These are phyloP conservation scores for Aspergillus incahuasiensis DNA, from an alignment of 495 filamentous ascomycete species.

Conservation along the genomic window DNA sequence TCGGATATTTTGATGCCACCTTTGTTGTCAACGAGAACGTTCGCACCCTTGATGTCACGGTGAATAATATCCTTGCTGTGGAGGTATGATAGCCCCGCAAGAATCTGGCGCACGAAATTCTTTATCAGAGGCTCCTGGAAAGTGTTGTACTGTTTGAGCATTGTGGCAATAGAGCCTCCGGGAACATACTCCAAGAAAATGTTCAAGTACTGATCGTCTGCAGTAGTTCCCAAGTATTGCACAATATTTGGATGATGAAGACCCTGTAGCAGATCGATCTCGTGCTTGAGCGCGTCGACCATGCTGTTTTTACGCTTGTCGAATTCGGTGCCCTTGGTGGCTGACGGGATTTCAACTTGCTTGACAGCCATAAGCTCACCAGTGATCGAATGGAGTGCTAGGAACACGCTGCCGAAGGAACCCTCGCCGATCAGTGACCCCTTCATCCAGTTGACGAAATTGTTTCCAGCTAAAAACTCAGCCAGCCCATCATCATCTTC, in stretches of 20 bases:
- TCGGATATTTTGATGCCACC: conserved; percentile 99
- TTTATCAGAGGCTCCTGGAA: conserved; percentile 89
- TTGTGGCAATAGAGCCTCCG: conserved; percentile 92
- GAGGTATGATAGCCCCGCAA: conserved; percentile 90
- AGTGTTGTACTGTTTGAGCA: conserved; percentile 97
- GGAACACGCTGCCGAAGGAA: conserved; percentile 93
- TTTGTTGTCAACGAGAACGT: conserved; percentile 98
- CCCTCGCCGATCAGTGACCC: conserved; percentile 94
- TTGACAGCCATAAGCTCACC: conserved; percentile 98
- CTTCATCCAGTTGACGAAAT: conserved; percentile 99
- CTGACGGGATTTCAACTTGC: conserved; percentile 89
- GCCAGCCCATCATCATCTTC: conserved; percentile 76
- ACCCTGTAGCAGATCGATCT: conserved; percentile 90
- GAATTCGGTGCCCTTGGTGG: conserved; percentile 68
- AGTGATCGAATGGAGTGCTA: conserved; percentile 94
- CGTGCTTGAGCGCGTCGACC: conserved; percentile 93
- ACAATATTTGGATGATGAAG: conserved; percentile 97
- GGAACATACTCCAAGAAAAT: conserved; percentile 99
- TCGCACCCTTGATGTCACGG: conserved; percentile 97
- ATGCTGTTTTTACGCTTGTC: conserved; percentile 94
- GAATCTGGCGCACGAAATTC: conserved; percentile 95
- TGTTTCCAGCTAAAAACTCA: conserved; percentile 82
- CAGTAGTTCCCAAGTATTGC: conserved; percentile 91
- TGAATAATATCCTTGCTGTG: conserved; percentile 96
- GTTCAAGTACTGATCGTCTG: conserved; percentile 88